Percentiles rank a stretch among this genome's conserved stretches.
phyloP scores from a whole-genome alignment of 805 yeast genomes.

The Danielia reshetovae region DNA sequence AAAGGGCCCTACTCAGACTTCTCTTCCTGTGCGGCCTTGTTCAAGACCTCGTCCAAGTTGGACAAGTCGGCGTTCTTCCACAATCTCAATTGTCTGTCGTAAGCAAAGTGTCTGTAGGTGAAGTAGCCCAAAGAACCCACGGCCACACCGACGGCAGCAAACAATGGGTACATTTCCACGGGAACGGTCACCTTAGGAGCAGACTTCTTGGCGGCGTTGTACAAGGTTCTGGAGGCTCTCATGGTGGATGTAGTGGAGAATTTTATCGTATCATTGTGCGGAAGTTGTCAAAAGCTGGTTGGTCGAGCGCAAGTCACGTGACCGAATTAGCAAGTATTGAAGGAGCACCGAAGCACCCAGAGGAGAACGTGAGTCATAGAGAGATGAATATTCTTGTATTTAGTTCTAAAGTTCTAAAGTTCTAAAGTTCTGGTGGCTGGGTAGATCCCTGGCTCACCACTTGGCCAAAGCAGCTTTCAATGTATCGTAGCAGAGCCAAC shows the following conservation, averaged over 20 bases:
- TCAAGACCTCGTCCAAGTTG: slow-evolving; percentile 38
- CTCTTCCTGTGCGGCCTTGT: slow-evolving; percentile 29
- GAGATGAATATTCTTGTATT: too few species aligned
- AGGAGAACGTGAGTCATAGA: too few species aligned
- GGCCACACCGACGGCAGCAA: slow-evolving; percentile 43
- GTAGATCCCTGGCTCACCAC: slow-evolving; percentile 28
- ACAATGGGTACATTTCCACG: slow-evolving; percentile 45
- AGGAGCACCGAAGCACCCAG: too few species aligned
- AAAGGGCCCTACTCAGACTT: slow-evolving; percentile 8
- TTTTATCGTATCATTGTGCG: slow-evolving; percentile 1
- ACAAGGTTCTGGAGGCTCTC: slow-evolving; percentile 39
- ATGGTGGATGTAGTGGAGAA: slow-evolving; percentile 16
- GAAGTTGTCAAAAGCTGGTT: slow-evolving; percentile 13
- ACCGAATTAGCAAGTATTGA: too few species aligned
- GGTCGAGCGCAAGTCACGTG: slow-evolving; percentile 14
- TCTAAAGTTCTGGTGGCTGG: not conserved
- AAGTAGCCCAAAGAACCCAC: slow-evolving; percentile 34
- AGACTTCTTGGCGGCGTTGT: slow-evolving; percentile 35
- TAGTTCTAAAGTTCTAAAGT: too few species aligned
- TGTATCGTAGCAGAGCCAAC: slow-evolving; percentile 83
- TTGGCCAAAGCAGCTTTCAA: slow-evolving; percentile 43
- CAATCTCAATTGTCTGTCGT: slow-evolving; percentile 43
- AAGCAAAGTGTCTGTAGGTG: slow-evolving; percentile 46
- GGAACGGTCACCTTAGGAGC: slow-evolving; percentile 23
- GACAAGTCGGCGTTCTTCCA: slow-evolving; percentile 45